phyloP scores from a whole-genome alignment of 768 basidiomycete genomes.

The Tulasnella sp. region DNA sequence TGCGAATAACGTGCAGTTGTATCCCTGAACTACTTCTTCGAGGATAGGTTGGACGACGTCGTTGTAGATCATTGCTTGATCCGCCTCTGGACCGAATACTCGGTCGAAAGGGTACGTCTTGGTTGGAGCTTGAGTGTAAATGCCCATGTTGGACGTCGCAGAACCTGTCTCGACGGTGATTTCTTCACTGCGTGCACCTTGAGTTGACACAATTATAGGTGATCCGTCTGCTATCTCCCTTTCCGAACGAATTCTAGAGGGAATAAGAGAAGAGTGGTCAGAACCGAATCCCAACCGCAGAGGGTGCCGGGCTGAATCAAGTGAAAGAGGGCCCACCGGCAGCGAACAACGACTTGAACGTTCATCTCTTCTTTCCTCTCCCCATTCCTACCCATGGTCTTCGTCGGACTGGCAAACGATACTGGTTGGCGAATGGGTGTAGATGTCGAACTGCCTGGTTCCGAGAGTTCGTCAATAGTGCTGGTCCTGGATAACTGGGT shows the following conservation, averaged over 20 bases:
- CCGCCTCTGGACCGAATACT: conserved; percentile 96
- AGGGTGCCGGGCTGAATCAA: no score
- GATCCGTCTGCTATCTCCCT: conserved; percentile 85
- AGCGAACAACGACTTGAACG: conserved; percentile 92
- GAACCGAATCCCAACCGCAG: no score
- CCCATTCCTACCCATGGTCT: neutral
- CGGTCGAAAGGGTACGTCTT: conserved; percentile 92
- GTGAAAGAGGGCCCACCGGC: conserved; percentile 54
- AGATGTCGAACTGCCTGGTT: neutral
- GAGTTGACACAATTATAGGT: conserved; percentile 80
- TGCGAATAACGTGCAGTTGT: conserved; percentile 96
- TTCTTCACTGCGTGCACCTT: conserved; percentile 72
- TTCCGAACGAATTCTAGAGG: conserved; percentile 61
- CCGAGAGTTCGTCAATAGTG: conserved; percentile 14
- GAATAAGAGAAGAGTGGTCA: neutral
- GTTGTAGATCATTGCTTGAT: conserved; percentile 91
- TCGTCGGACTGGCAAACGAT: neutral
- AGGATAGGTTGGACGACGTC: conserved; percentile 93
- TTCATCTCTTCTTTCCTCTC: conserved; percentile 64
- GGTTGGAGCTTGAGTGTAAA: conserved; percentile 72
- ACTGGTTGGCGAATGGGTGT: conserved; percentile 5
- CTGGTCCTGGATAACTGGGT: conserved; percentile 1
- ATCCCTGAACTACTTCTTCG: conserved; percentile 88
- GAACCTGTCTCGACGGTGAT: conserved; percentile 79
- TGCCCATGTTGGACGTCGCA: conserved; percentile 69